Conservation (phyloP, 768 basidiomycete species). For the Artomyces pyxidatus region DNA sequence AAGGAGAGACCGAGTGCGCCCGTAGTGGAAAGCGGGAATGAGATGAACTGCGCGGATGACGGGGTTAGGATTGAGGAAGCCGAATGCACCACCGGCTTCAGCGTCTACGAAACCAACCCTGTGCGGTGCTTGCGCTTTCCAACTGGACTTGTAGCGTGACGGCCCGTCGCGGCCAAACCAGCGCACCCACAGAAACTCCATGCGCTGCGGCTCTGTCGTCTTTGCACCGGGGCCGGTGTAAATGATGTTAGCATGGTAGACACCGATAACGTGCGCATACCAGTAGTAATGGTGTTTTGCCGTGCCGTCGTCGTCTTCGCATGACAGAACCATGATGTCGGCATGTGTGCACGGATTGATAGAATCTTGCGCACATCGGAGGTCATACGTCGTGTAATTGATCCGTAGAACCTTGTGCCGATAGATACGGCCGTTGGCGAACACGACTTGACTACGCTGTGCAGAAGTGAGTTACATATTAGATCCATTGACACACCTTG, state of each 20-base stretch:
- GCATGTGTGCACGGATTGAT: constrained; percentile 14
- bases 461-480: constrained; percentile 8
- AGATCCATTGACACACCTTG: no score
- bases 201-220: not conserved
- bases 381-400: constrained; percentile 19
- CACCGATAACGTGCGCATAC: constrained; percentile 24
- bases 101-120: constrained; percentile 17
- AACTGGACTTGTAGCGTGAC: constrained; percentile 3
- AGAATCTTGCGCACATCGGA: constrained; percentile 12
- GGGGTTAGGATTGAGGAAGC: constrained; percentile 27
- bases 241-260: constrained; percentile 22
- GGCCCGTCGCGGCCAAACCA: constrained; percentile 22
- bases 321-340: constrained; percentile 17
- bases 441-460: constrained; percentile 4
- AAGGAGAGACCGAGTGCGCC: constrained; percentile 3
- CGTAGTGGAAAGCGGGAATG: constrained; percentile 25
- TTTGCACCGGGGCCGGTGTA: not conserved
- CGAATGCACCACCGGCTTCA: constrained; percentile 20
- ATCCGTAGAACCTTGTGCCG: constrained; percentile 15
- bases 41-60: constrained; percentile 26
- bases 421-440: constrained; percentile 17
- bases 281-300: constrained; percentile 16
- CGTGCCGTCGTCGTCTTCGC: not conserved
- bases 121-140: constrained; percentile 10
- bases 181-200: constrained; percentile 29